phyloP scores from a whole-genome alignment of 1,284 basidiomycete species.

The Cerioporus squamosus region DNA sequence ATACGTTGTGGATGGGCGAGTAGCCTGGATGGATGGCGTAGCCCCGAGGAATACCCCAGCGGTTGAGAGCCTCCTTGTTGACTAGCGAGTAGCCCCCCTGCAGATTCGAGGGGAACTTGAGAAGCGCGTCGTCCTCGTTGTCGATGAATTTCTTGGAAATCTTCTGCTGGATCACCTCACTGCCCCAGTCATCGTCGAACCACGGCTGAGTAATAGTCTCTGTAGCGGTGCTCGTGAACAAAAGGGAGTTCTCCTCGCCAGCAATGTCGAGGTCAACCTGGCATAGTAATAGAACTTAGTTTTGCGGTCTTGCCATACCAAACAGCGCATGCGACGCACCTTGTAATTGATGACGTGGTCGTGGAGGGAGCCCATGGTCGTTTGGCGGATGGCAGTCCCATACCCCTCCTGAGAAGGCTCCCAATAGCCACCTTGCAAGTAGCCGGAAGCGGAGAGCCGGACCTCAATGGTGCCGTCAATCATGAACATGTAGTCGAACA shows the following conservation, averaged over 20 bases:
- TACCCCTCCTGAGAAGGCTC: conserved; percentile 53
- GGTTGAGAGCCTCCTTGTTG: conserved; percentile 59
- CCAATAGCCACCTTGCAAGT: conserved; percentile 67
- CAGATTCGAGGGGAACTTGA: conserved; percentile 58
- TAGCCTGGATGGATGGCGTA: conserved; percentile 61
- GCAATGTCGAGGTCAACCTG: conserved; percentile 63
- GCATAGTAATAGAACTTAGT: background rate
- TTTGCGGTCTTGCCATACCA: background rate
- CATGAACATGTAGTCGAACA: conserved; percentile 72
- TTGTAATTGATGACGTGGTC: conserved; percentile 74
- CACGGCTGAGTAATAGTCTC: conserved; percentile 56
- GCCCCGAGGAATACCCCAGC: conserved; percentile 59
- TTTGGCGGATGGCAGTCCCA: conserved; percentile 58
- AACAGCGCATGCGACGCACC: conserved; percentile 30
- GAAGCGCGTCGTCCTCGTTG: conserved; percentile 58
- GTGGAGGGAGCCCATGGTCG: conserved; percentile 69
- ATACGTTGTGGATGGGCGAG: conserved; percentile 54
- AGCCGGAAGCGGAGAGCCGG: conserved; percentile 67
- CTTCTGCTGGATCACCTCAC: conserved; percentile 55
- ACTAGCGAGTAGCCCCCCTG: conserved; percentile 62
- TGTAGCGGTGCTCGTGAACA: conserved; percentile 51
- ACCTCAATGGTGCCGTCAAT: conserved; percentile 71
- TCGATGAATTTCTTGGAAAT: conserved; percentile 53
- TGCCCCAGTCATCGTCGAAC: conserved; percentile 68
- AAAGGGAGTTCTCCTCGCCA: conserved; percentile 61